Percentiles rank a stretch among this genome's conserved stretches.
Conservation (phyloP, 2,329 filamentous ascomycete species). For the Penicillium fuscoglaucum region DNA sequence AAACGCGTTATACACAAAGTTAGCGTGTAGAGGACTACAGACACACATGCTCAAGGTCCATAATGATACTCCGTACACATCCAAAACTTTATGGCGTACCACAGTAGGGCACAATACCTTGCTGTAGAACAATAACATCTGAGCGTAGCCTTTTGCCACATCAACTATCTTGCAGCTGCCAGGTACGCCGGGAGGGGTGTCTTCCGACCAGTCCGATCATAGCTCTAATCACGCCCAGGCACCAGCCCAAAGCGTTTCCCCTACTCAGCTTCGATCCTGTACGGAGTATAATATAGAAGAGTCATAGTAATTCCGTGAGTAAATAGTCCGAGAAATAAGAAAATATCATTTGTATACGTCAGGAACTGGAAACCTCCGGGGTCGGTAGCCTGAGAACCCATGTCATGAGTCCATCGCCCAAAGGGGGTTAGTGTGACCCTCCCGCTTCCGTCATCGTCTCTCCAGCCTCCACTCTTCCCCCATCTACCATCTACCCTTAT, state of each 20-base stretch:
- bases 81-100: not conserved
- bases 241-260: not conserved
- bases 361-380: not conserved
- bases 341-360: not conserved
- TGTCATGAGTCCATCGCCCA: slow-evolving; percentile 9
- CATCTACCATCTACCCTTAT: slow-evolving; percentile 31
- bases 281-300: not conserved
- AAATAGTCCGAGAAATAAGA: not conserved
- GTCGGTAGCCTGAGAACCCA: not conserved
- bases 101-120: not conserved
- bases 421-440: slow-evolving; percentile 19
- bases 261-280: not conserved
- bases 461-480: slow-evolving; percentile 20
- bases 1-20: no score
- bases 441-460: slow-evolving; percentile 32
- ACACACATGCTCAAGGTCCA: not conserved
- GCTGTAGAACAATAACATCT: not conserved
- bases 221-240: slow-evolving; percentile 4
- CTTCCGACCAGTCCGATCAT: slow-evolving; percentile 13
- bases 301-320: not conserved
- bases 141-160: slow-evolving; percentile 16
- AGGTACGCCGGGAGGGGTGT: slow-evolving; percentile 20
- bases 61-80: not conserved
- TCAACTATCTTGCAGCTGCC: slow-evolving; percentile 23
- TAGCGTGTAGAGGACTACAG: no score